These are phyloP conservation scores for Fusarium sambucinum DNA, from an alignment of 2,329 filamentous ascomycete genomes.

Conservation along the genomic window DNA sequence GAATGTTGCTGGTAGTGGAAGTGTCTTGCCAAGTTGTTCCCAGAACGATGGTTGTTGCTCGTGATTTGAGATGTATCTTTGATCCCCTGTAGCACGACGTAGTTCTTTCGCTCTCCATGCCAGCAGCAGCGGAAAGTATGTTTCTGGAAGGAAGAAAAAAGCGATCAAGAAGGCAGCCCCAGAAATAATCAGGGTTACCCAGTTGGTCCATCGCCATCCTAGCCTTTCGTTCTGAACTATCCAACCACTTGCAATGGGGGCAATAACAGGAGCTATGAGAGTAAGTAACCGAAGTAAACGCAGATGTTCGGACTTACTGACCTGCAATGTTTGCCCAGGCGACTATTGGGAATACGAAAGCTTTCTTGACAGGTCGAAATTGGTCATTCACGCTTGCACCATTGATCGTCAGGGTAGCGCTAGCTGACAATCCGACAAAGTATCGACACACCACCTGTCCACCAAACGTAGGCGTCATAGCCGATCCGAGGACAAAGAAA, in stretches of 20 bases:
- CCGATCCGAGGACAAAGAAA: background rate
- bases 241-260: conserved; percentile 2
- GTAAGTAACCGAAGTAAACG: accelerated
- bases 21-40: conserved; percentile 62
- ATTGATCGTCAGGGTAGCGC: conserved; percentile 4
- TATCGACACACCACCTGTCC: conserved; percentile 7
- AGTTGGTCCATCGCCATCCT: conserved; percentile 71
- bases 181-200: conserved; percentile 73
- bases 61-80: conserved; percentile 71
- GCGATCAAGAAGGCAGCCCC: conserved; percentile 66
- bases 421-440: conserved; percentile 6
- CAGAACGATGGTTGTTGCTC: conserved; percentile 65
- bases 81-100: conserved; percentile 70
- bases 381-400: conserved; percentile 2
- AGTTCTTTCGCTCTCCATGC: conserved; percentile 69
- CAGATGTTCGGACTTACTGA: background rate
- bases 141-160: conserved; percentile 72
- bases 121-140: conserved; percentile 68
- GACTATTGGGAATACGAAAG: conserved; percentile 3
- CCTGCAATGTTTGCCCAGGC: conserved; percentile 10
- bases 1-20: conserved; percentile 56
- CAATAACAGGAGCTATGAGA: background rate
- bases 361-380: conserved; percentile 8
- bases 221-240: background rate
- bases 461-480: conserved; percentile 8